Evolutionary conservation across 2,329 filamentous ascomycete genomes (phyloP).

Genomic region (Clarireedia hainanense): DNA sequence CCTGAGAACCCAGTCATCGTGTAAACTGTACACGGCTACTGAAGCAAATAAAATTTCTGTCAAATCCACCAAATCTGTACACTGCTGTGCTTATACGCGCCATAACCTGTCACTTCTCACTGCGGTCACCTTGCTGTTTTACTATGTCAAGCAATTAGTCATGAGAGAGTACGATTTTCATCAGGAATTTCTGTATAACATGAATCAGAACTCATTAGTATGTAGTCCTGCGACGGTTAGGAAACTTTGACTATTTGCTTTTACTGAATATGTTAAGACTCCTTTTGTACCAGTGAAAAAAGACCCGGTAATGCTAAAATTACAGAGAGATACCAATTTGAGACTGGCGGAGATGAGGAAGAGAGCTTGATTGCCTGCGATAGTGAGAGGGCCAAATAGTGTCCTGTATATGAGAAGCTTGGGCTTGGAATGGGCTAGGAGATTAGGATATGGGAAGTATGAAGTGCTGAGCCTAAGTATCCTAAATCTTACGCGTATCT

Average conservation of each 20-base stretch:
- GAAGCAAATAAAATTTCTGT: too few relatives aligned
- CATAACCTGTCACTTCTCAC: too few relatives aligned
- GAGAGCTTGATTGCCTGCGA: background rate
- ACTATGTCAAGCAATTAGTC: background rate
- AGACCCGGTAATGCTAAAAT: slow-evolving; percentile 9
- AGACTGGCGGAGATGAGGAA: background rate
- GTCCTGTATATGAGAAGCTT: background rate
- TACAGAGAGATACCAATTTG: slow-evolving; percentile 8
- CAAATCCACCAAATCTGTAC: too few relatives aligned
- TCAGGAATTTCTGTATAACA: background rate
- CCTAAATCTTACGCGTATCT: slow-evolving; percentile 8
- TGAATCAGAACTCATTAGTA: background rate
- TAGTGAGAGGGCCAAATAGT: background rate
- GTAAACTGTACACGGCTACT: too few relatives aligned
- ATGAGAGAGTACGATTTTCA: background rate
- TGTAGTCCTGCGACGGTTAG: background rate
- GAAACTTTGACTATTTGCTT: background rate
- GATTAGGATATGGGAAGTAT: background rate
- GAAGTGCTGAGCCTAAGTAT: background rate
- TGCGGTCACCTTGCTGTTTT: too few relatives aligned
- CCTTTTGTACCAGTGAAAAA: background rate
- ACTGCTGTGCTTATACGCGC: too few relatives aligned
- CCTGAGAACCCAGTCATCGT: too few relatives aligned
- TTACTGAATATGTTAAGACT: background rate
- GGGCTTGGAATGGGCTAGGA: background rate